Evolutionary conservation across 177 flowering plant species (phyloP).

Genomic region (Vitis hybrid): DNA sequence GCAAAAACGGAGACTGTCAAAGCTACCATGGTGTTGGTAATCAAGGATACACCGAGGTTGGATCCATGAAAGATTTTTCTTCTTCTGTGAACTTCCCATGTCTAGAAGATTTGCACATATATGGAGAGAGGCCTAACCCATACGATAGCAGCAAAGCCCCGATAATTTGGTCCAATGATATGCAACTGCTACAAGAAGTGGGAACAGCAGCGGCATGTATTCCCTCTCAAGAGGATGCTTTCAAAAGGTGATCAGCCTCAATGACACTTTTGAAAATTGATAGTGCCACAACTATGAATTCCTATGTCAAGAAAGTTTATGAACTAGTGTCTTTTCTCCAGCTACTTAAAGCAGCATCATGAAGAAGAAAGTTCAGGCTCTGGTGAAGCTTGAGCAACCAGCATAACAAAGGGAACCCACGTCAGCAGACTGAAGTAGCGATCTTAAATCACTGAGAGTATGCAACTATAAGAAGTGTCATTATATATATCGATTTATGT

Average conservation of each 20-base stretch:
- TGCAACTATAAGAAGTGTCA: too few species aligned
- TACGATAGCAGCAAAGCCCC: conserved; percentile 52
- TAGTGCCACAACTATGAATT: too few species aligned
- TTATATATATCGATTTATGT: too few species aligned
- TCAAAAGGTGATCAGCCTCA: conserved; percentile 44
- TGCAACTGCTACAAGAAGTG: conserved; percentile 46
- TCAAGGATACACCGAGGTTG: conserved; percentile 35
- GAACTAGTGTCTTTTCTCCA: too few species aligned
- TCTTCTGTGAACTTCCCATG: conserved; percentile 59
- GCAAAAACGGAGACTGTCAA: conserved; percentile 50
- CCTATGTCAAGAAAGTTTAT: too few species aligned
- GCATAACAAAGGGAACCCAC: too few species aligned
- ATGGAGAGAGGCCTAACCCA: conserved; percentile 61
- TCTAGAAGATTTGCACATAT: conserved; percentile 78
- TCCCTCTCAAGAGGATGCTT: conserved; percentile 42
- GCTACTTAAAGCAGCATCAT: too few species aligned
- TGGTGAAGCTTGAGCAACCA: too few species aligned
- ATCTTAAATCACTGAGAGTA: too few species aligned
- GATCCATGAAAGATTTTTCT: conserved; percentile 46
- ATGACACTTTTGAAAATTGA: not conserved
- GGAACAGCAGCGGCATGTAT: conserved; percentile 33
- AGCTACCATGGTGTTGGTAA: conserved; percentile 39
- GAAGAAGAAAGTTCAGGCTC: too few species aligned
- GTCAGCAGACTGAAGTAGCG: too few species aligned
- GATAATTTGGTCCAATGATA: conserved; percentile 65